Percentiles rank a stretch among this genome's conserved stretches.
These are phyloP conservation scores for Neurospora sublineolata DNA, from an alignment of 495 filamentous ascomycete species.

Conservation along the genomic window DNA sequence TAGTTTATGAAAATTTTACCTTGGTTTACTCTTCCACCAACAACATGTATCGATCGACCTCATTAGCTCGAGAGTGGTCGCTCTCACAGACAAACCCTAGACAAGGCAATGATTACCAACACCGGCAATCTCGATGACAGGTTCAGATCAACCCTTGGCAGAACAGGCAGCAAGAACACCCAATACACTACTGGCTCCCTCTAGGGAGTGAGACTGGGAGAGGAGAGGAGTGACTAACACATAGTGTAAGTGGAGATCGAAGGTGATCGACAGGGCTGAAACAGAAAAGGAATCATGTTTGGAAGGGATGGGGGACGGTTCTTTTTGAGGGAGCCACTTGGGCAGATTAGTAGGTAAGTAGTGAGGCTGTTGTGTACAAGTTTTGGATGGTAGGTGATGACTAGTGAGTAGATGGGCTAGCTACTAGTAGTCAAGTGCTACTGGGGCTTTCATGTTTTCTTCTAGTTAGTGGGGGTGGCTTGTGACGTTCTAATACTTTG, in stretches of 20 bases:
- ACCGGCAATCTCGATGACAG: not conserved
- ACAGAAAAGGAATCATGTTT: slow-evolving; percentile 1
- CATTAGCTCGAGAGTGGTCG: not conserved
- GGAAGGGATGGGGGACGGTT: not conserved
- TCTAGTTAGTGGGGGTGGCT: not conserved
- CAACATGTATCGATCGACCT: not conserved
- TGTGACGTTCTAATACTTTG: not conserved
- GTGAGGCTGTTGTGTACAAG: not conserved
- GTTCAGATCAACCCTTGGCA: not conserved
- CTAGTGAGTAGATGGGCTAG: not conserved
- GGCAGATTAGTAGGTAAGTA: not conserved
- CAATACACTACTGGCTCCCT: not conserved
- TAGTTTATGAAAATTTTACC: not conserved
- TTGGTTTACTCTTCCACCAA: not conserved
- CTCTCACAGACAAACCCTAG: not conserved
- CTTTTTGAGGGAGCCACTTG: not conserved
- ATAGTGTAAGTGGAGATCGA: not conserved
- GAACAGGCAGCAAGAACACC: not conserved
- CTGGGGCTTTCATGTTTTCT: not conserved
- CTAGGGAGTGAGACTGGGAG: not conserved
- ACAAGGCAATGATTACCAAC: not conserved
- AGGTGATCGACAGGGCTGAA: slow-evolving; percentile 19
- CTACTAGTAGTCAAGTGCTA: not conserved
- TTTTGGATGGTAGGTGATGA: not conserved
- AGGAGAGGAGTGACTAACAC: not conserved